Percentiles rank a stretch among this genome's conserved stretches.
These are phyloP conservation scores for Sonneratia alba DNA, from an alignment of 345 rosid species.

Conservation along the genomic window DNA sequence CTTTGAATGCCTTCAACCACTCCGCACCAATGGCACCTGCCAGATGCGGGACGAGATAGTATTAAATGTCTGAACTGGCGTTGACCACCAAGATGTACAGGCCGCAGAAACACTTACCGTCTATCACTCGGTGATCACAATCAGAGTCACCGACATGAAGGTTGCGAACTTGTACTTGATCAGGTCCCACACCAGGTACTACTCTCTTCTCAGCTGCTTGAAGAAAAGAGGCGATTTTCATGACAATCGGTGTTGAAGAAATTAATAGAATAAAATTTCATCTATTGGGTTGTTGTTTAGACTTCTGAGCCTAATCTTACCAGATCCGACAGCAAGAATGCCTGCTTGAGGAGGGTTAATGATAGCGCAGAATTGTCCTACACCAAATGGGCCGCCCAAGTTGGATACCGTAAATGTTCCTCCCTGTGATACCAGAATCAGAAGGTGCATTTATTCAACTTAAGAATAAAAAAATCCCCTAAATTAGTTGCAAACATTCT, in stretches of 20 bases:
- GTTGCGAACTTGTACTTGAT: constrained; percentile 66
- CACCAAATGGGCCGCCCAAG: constrained; percentile 93
- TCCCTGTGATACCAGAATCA: constrained; percentile 42
- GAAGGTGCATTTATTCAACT: background rate
- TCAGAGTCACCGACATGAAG: constrained; percentile 74
- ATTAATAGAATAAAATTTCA: background rate
- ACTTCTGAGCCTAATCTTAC: constrained; percentile 26
- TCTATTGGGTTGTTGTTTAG: background rate
- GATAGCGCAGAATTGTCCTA: constrained; percentile 89
- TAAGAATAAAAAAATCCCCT: background rate
- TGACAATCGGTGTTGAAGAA: constrained; percentile 5
- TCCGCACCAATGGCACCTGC: constrained; percentile 91
- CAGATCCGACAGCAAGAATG: constrained; percentile 87
- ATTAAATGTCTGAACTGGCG: background rate
- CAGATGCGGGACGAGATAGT: constrained; percentile 2
- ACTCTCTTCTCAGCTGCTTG: constrained; percentile 87
- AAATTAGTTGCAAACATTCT: background rate
- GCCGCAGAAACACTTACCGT: constrained; percentile 33
- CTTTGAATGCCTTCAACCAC: constrained; percentile 92
- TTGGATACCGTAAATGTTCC: constrained; percentile 94
- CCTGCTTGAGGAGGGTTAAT: constrained; percentile 95
- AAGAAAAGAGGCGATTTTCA: background rate
- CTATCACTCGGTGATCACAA: constrained; percentile 97
- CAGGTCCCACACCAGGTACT: constrained; percentile 54
- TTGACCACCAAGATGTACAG: background rate